Conservation (phyloP, 192 early-diverging fungal species). For the Phlyctochytrium bullatum region DNA sequence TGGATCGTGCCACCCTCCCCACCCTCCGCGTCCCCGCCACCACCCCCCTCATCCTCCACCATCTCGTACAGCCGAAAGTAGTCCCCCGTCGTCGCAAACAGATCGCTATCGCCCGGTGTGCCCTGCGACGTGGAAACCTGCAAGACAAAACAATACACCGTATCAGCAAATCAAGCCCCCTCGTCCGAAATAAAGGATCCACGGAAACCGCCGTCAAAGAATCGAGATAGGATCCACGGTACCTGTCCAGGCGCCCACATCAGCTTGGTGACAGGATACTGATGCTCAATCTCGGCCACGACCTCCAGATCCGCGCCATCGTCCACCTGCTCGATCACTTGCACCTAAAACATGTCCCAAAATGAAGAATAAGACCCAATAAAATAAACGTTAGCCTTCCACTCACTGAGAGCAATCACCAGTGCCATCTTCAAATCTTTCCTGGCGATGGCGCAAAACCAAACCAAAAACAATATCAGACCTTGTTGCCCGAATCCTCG, state of each 20-base stretch:
- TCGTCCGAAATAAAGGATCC: not conserved
- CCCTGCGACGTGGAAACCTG: too few relatives aligned
- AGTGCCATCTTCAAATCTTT: not conserved
- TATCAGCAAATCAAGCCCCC: not conserved
- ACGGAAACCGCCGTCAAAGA: not conserved
- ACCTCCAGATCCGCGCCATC: conserved; percentile 59
- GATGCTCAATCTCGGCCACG: conserved; percentile 72
- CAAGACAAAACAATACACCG: conserved; percentile 22
- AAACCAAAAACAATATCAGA: conserved; percentile 11
- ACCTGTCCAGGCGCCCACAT: conserved; percentile 80
- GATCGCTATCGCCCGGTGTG: conserved; percentile 56
- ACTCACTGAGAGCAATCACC: not conserved
- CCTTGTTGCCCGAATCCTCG: conserved; percentile 70
- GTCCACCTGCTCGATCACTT: conserved; percentile 62
- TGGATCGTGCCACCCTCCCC: too few relatives aligned
- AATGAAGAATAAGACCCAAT: too few relatives aligned
- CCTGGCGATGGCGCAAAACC: not conserved
- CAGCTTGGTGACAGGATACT: conserved; percentile 90
- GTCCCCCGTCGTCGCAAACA: conserved; percentile 87
- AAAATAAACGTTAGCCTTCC: not conserved
- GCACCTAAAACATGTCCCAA: conserved; percentile 42
- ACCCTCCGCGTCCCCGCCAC: not conserved
- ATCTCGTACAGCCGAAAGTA: conserved; percentile 88
- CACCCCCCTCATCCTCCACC: conserved; percentile 45
- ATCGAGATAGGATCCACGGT: not conserved